phyloP scores from a whole-genome alignment of 139 green algal species.

The Desmodesmus armatus region DNA sequence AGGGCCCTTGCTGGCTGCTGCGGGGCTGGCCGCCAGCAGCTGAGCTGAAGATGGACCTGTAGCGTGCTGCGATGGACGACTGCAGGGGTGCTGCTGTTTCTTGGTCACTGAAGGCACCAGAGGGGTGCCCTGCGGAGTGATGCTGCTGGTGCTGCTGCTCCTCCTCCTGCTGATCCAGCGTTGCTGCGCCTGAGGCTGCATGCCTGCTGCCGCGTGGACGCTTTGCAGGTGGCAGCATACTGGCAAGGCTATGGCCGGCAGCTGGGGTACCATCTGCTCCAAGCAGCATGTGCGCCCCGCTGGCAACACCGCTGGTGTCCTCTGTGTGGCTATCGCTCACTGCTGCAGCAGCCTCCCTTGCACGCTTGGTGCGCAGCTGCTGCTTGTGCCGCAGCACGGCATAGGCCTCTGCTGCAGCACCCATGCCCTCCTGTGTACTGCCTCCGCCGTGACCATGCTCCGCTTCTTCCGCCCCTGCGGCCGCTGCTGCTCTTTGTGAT shows the following conservation, averaged over 20 bases:
- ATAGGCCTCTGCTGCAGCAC: neutral
- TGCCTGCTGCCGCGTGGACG: neutral
- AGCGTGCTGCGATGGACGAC: slow-evolving; percentile 15
- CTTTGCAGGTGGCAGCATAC: no score
- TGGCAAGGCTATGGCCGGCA: no score
- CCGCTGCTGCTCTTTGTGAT: neutral
- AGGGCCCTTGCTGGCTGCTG: no score
- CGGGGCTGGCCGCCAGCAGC: no score
- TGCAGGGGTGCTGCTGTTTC: neutral
- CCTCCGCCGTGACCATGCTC: neutral
- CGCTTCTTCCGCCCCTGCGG: neutral
- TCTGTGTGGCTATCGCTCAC: neutral
- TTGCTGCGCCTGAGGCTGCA: neutral
- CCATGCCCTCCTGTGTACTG: neutral
- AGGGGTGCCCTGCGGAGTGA: neutral
- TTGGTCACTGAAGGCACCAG: neutral
- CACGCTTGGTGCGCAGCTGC: neutral
- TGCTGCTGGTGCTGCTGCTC: neutral
- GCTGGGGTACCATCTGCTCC: neutral
- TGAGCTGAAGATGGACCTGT: neutral
- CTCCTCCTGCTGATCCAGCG: neutral
- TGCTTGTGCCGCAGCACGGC: neutral
- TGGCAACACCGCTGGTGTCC: neutral
- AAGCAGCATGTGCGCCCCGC: neutral
- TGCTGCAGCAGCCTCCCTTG: neutral